Conservation (phyloP, 306 rosid species). For the Hippophae rhamnoides region DNA sequence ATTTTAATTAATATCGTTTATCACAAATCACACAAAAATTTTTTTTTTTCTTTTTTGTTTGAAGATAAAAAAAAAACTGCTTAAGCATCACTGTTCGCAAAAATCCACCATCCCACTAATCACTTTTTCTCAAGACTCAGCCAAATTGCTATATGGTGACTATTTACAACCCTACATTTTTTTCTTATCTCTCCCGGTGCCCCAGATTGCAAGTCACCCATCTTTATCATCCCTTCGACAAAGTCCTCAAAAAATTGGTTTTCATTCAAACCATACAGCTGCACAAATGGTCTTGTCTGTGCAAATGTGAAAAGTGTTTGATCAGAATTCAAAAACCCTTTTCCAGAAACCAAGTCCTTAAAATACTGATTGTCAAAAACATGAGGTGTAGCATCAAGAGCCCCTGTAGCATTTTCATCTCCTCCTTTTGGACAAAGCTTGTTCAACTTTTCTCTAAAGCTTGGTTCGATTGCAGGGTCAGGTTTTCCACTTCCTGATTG, state of each 20-base stretch:
- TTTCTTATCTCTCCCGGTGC: conserved; percentile 65
- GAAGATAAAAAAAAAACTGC: no score
- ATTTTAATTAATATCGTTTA: no score
- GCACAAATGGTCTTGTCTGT: conserved; percentile 36
- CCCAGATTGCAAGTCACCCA: conserved; percentile 71
- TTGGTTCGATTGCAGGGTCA: conserved; percentile 57
- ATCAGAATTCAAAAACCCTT: conserved; percentile 82
- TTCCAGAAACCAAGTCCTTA: conserved; percentile 71
- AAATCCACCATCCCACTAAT: background rate
- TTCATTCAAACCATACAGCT: conserved; percentile 34
- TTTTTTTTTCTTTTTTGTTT: no score
- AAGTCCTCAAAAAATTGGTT: conserved; percentile 41
- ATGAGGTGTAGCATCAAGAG: conserved; percentile 67
- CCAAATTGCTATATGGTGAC: conserved; percentile 8
- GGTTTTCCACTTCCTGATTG: conserved; percentile 67
- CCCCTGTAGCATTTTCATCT: conserved; percentile 63
- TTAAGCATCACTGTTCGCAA: no score
- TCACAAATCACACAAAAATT: no score
- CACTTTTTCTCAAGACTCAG: conserved; percentile 3
- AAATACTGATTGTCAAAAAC: conserved; percentile 77
- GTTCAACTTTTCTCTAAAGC: conserved; percentile 37
- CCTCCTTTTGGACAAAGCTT: conserved; percentile 48
- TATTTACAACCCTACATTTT: conserved; percentile 60
- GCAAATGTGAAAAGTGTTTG: conserved; percentile 54
- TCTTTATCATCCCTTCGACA: conserved; percentile 62